Evolutionary conservation across 306 rosid genomes (phyloP), one percentile per base, ranked within the genome.

Genomic region (Urtica urens): DNA sequence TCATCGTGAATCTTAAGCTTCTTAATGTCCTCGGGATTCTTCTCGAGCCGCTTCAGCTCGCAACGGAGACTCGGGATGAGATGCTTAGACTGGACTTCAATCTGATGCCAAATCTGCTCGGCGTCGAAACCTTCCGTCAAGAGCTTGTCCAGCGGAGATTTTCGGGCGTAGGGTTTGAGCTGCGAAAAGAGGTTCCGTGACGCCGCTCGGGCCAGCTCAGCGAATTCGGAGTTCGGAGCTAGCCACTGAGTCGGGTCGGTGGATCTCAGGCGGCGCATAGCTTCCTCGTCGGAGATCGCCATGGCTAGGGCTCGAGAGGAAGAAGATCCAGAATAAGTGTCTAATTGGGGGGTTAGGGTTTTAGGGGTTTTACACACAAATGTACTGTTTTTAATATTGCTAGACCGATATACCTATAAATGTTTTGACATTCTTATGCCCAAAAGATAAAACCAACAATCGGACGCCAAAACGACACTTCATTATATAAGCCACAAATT

Each of bases 51-150:
- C 57, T 69, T 85, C 71, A 85, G 22, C 11, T 76, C 82, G 51
- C 99, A 84, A 38, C 78, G 80, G 30, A 90, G 53, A 7, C 57
- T 57, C 53, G 83, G 66, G 27, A 90, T 15, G 0, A 90, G 77
- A 8, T 95, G 95, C 64, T 79, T 87, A 0, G 95, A 71, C 68
- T 79, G 95, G 52, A 90, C 69, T 40, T 90, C 99, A 22, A 81
- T 79, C 67, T 90, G 99, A 60, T 90, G 94, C 99, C 99, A 90
- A 68, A 90, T 81, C 79, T 90, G 99, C 69, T 90, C 99, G 2
- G 78, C 81, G 56, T 90, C 99, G 70, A 77, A 90, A 3, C 92
- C 87, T 1, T 90, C 78, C 2, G 74, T 76, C 46, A 90, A 60
- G 44, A 90, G 95, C 44, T 70, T 63, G 10, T 90, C 92, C 25